Evolutionary conservation across 768 basidiomycete genomes (phyloP), one percentile per base, ranked within the genome.

Genomic region (Leccinum obscurum): DNA sequence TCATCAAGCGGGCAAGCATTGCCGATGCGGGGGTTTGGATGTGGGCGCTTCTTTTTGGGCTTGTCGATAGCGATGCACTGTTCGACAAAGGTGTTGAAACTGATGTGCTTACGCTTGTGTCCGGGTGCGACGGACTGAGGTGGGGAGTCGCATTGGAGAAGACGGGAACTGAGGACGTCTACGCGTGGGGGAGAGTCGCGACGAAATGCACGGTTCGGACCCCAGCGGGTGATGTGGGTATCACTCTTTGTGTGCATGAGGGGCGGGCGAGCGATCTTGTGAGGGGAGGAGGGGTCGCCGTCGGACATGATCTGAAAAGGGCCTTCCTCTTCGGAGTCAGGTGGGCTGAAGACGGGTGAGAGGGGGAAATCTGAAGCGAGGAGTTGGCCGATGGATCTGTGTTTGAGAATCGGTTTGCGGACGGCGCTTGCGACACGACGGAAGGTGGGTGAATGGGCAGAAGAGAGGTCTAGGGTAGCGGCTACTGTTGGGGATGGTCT

Each of bases 51-150:
- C 61, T 68, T 69, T 58, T 79, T 77, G 0, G 90, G 91, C 67
- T 88, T 88, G 70, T 93, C 92, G 70, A 93, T 91, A 48, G 92
- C 88, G 60, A 99, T 96, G 70, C 86, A 94, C 72, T 98, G 96
- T 73, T 97, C 92, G 41, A 99, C 96, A 71, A 95, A 97, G 1
- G 95, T 96, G 75, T 98, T 98, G 83, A 98, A 98, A 66, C 84
- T 89, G 77, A 98, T 98, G 72, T 97, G 96, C 64, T 88, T 88
- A 78, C 88, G 92, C 80, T 87, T 88, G 60, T 69, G 76, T 28
- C 59, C 62, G 55, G 57, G 62, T 46, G 50, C 15, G 8, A 65
- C 54, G 56, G 70, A 49, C 4, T 57, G n/a, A 17, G 59, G 62
- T 9, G 61, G 64, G 13, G 66, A 61, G 3, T 72, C 72, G 48